A percentile compares a stretch with the other conserved stretches of the same genome.
These are phyloP conservation scores for Pichiaceae sp. DNA, from an alignment of 1,139 yeast species.

Conservation along the genomic window DNA sequence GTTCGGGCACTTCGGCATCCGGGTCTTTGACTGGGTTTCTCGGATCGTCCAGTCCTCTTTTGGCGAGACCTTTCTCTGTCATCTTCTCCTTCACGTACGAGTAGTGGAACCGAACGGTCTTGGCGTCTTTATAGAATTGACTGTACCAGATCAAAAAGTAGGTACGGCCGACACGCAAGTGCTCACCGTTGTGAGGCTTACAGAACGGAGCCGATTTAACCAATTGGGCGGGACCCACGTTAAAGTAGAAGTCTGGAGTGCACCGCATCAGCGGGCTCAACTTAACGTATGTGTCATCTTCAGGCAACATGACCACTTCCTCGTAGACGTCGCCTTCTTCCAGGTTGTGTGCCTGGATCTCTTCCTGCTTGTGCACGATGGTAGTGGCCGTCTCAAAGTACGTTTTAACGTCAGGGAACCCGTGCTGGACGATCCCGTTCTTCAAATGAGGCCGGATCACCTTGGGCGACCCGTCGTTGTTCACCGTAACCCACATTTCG, in stretches of 20 bases:
- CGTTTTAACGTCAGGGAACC: constrained; percentile 66
- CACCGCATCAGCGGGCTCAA: constrained; percentile 78
- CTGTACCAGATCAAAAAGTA: constrained; percentile 81
- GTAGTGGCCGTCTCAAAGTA: constrained; percentile 69
- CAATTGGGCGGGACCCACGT: constrained; percentile 55
- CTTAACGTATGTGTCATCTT: constrained; percentile 59
- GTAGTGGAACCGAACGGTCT: constrained; percentile 59
- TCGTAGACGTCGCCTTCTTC: constrained; percentile 45
- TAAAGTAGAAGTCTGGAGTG: constrained; percentile 66
- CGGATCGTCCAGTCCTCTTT: constrained; percentile 14
- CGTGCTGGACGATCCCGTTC: constrained; percentile 58
- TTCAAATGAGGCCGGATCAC: constrained; percentile 69
- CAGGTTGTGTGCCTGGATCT: constrained; percentile 65
- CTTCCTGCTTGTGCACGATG: constrained; percentile 43
- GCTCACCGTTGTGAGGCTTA: constrained; percentile 57
- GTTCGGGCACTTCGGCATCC: constrained; percentile 26
- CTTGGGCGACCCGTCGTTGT: constrained; percentile 73
- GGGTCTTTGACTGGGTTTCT: constrained; percentile 14
- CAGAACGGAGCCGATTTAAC: constrained; percentile 67
- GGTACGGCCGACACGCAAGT: constrained; percentile 47
- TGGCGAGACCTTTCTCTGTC: constrained; percentile 44
- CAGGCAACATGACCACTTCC: constrained; percentile 49
- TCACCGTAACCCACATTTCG: constrained; percentile 74
- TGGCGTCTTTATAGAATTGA: constrained; percentile 43
- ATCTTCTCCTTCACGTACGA: constrained; percentile 52